Conservation (phyloP, 257 asterid species). For the Solanum clarkiae region DNA sequence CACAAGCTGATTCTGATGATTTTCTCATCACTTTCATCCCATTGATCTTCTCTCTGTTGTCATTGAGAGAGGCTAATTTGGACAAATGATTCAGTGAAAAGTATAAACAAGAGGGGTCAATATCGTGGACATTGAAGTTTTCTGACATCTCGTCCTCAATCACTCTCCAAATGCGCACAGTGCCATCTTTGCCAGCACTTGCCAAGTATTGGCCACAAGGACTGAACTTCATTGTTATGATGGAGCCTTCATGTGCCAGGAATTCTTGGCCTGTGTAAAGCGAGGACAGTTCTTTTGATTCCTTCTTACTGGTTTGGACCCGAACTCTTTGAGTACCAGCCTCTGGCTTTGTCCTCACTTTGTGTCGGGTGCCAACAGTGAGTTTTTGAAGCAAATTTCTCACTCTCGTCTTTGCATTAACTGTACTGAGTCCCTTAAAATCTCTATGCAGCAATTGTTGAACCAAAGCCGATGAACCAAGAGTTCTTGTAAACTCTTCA, state of each 20-base stretch:
- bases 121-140: constrained; percentile 23
- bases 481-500: constrained; percentile 50
- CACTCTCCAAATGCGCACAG: constrained; percentile 87
- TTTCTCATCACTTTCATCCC: constrained; percentile 27
- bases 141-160: constrained; percentile 37
- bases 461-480: constrained; percentile 56
- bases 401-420: constrained; percentile 28
- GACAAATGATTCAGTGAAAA: constrained; percentile 46
- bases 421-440: constrained; percentile 8
- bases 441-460: constrained; percentile 38
- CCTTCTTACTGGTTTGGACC: constrained; percentile 33
- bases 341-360: constrained; percentile 20
- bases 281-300: constrained; percentile 54
- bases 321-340: constrained; percentile 24
- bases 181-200: constrained; percentile 82
- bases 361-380: constrained; percentile 11
- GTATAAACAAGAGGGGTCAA: constrained; percentile 55
- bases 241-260: constrained; percentile 80
- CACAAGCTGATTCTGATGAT: constrained; percentile 69
- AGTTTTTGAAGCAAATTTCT: constrained; percentile 55
- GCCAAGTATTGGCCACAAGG: constrained; percentile 78
- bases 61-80: constrained; percentile 39
- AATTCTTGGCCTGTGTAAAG: constrained; percentile 69
- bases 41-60: constrained; percentile 24
- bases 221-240: constrained; percentile 82